Evolutionary conservation across 257 asterid genomes (phyloP), one percentile per base, ranked within the genome.

Genomic region (Lantana camara): DNA sequence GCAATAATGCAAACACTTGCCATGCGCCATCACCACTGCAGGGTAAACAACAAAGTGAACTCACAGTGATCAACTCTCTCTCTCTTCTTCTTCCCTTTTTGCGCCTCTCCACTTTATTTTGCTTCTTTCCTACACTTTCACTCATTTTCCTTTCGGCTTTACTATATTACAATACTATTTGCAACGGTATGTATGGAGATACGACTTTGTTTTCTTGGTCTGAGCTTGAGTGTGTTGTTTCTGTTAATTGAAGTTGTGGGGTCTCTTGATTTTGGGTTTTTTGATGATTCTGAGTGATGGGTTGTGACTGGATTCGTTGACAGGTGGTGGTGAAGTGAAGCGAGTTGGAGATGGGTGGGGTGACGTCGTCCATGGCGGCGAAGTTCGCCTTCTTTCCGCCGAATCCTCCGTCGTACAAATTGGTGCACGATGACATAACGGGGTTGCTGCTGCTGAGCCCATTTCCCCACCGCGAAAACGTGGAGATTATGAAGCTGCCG

Each of bases 351-450:
- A 94, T 94, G 97, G 99, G 99, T 40, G 97, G 96, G 45, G 79
- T 94, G 74, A 94, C 97, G 74, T 94, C 99, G 70, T 90, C 96
- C n/a, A 88, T 94, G 97, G 96, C 97, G 71, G 96, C 99, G 64
- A 94, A 90, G 81, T 80, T 94, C 58, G 97, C 99, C 1, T 94
- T 94, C 72, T 94, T 94, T 20, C 97, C 99, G 15, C 99, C 97
- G 1, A 86, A 76, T 75, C 99, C 99, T 10, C 95, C 97, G 32
- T 88, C 99, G 29, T 94, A 90, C 75, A 84, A 82, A 77, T 75
- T 94, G 79, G 77, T 88, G 59, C 85, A 76, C 72, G 99, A 94
- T 63, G 95, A 70, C 24, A 51, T 78, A 7, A 88, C 97, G 17
- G 99, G 90, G 41, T 68, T 88, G 74, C 83, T 90, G 35, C 82